phyloP scores from a whole-genome alignment of 805 yeast species.

The Saccharomycopsis sp. region DNA sequence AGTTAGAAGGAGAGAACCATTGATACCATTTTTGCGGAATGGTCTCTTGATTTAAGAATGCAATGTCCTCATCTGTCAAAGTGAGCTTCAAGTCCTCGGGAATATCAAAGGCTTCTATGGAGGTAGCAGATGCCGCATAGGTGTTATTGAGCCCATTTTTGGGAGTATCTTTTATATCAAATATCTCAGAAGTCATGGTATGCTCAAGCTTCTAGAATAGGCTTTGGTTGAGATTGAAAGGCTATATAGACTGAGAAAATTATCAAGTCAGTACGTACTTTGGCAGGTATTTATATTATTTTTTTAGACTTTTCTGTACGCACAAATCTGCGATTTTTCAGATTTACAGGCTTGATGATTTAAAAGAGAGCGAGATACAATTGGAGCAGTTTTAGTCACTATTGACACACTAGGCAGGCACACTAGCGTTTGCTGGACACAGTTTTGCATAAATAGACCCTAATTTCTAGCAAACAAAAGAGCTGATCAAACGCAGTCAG shows the following conservation, averaged over 20 bases:
- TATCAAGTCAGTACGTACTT: no score
- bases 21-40: conserved; percentile 38
- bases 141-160: background rate
- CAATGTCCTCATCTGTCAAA: background rate
- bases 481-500: background rate
- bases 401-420: background rate
- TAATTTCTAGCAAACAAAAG: background rate
- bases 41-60: background rate
- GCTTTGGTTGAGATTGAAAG: no score
- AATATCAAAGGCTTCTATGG: background rate
- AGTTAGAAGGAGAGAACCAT: conserved; percentile 31
- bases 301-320: background rate
- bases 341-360: no score
- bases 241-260: no score
- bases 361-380: background rate
- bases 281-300: background rate
- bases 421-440: background rate
- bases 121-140: background rate
- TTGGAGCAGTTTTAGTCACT: background rate
- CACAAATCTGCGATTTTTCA: no score
- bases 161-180: background rate
- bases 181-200: background rate
- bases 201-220: no score
- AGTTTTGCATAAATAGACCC: background rate
- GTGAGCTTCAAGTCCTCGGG: background rate